A percentile compares a stretch with the other conserved stretches of the same genome.
phyloP scores from a whole-genome alignment of 345 rosid species.

The Rhodamnia argentea region DNA sequence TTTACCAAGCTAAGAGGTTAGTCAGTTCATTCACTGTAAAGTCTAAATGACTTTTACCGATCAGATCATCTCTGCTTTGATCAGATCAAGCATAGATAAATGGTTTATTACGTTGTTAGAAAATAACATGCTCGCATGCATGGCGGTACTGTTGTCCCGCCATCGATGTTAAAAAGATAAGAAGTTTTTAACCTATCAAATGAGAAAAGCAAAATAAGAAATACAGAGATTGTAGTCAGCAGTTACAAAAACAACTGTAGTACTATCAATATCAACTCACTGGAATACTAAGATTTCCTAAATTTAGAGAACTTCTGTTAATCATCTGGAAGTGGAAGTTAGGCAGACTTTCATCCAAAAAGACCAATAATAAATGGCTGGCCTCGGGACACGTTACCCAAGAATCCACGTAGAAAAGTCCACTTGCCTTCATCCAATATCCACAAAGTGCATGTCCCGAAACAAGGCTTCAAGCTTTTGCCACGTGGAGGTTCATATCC shows the following conservation, averaged over 20 bases:
- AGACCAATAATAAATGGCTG: conserved; percentile 6
- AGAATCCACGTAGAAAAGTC: background rate
- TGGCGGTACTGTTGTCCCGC: background rate
- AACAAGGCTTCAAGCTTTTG: background rate
- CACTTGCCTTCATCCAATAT: background rate
- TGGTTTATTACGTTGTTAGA: background rate
- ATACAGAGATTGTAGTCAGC: background rate
- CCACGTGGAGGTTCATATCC: conserved; percentile 34
- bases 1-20: background rate
- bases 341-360: background rate
- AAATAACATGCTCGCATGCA: background rate
- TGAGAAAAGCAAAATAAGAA: background rate
- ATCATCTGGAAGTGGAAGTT: background rate
- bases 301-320: background rate
- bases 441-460: background rate
- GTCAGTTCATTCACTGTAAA: background rate
- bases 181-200: background rate
- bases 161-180: background rate
- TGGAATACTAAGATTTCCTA: background rate
- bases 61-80: background rate
- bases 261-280: background rate
- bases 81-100: background rate
- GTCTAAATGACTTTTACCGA: background rate
- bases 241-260: background rate
- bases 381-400: conserved; percentile 1